These are phyloP conservation scores for Gardenia jasminoides DNA, from an alignment of 257 asterid species.

Conservation along the genomic window DNA sequence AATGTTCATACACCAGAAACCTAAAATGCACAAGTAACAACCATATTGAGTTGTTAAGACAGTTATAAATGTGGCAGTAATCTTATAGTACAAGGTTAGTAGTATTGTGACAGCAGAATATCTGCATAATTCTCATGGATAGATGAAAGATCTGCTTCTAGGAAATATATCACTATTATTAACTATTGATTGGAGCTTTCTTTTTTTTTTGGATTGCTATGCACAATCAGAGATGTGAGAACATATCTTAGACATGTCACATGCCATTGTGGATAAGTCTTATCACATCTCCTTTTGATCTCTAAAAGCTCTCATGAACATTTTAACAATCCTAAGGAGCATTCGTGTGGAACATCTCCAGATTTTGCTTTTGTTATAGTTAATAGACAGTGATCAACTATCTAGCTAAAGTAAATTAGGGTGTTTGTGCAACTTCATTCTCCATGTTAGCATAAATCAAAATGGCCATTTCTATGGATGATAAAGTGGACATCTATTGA, in stretches of 20 bases:
- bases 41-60: conserved; percentile 1
- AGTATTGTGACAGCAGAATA: background rate
- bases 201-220: background rate
- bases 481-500: background rate
- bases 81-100: background rate
- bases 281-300: background rate
- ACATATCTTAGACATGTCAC: background rate
- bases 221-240: background rate
- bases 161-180: no score
- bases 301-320: background rate
- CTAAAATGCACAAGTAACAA: conserved; percentile 28
- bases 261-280: background rate
- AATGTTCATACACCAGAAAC: conserved; percentile 69
- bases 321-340: background rate
- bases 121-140: background rate
- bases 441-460: no score
- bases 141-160: background rate
- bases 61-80: background rate
- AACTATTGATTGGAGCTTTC: no score
- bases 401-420: background rate
- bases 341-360: background rate
- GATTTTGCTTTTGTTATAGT: background rate
- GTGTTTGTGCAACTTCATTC: no score
- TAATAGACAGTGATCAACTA: background rate
- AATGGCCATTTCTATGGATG: background rate